Percentiles rank a stretch among this genome's conserved stretches.
Conservation (phyloP, 2,329 filamentous ascomycete genomes). For the Colletotrichum melonis region DNA sequence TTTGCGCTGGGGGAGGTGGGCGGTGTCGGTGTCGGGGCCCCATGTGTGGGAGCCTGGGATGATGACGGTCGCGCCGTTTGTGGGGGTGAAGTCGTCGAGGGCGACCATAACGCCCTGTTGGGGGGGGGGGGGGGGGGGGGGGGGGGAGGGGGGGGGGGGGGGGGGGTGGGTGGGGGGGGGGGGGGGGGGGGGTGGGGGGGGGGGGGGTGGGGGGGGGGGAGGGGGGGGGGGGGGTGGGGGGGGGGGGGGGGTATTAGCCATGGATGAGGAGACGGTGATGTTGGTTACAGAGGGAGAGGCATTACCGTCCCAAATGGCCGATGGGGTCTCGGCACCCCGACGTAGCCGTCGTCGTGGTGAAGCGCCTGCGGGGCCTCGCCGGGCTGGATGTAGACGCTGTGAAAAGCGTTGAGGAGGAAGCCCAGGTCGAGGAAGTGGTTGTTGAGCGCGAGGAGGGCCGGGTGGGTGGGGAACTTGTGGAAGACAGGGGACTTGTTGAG, state of each 20-base stretch:
- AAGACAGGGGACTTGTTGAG: constrained; percentile 51
- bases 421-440: constrained; percentile 52
- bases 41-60: constrained; percentile 50
- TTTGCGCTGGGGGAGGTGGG: constrained; percentile 36
- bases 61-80: constrained; percentile 49
- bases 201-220: no score
- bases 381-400: constrained; percentile 52
- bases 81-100: constrained; percentile 45
- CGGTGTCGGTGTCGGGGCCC: constrained; percentile 40
- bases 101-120: constrained; percentile 43
- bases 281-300: no score
- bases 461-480: constrained; percentile 49
- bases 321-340: constrained; percentile 47
- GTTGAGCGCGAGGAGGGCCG: constrained; percentile 50
- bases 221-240: no score
- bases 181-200: no score
- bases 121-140: no score
- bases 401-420: constrained; percentile 47
- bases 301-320: constrained; percentile 45
- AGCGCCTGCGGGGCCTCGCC: constrained; percentile 50
- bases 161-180: no score
- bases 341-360: constrained; percentile 47
- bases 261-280: no score
- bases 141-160: no score
- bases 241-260: no score